These are phyloP conservation scores for Adansonia digitata DNA, from an alignment of 345 rosid genomes.

Conservation along the genomic window DNA sequence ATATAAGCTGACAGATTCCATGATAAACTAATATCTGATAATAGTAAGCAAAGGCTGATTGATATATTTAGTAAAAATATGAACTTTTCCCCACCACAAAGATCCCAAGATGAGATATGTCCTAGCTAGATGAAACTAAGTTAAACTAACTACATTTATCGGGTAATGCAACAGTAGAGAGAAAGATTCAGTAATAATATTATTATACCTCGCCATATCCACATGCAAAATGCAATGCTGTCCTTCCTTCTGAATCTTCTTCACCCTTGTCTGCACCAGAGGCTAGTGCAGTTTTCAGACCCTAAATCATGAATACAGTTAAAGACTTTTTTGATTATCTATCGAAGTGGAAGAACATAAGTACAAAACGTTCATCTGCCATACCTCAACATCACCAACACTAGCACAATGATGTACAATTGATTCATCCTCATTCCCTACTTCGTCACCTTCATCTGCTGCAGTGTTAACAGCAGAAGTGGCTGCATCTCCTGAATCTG, in stretches of 20 bases:
- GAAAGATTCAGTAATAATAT: background rate
- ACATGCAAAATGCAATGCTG: constrained; percentile 97
- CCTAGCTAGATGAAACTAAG: background rate
- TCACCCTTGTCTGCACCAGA: constrained; percentile 93
- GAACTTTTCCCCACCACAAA: background rate
- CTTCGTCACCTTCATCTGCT: constrained; percentile 65
- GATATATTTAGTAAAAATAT: background rate
- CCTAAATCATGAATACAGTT: constrained; percentile 36
- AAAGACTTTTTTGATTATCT: background rate
- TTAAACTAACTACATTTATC: background rate
- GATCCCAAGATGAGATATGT: background rate
- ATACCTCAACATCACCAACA: constrained; percentile 93
- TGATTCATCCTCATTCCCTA: constrained; percentile 78
- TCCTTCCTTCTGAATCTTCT: constrained; percentile 97
- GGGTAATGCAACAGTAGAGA: background rate
- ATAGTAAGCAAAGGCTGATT: background rate
- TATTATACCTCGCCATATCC: constrained; percentile 94
- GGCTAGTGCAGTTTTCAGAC: constrained; percentile 68
- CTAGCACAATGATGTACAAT: constrained; percentile 88
- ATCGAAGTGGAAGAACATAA: background rate
- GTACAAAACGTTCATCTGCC: constrained; percentile 1
- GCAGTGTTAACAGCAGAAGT: constrained; percentile 52
- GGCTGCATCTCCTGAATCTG: constrained; percentile 55
- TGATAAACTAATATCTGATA: background rate
- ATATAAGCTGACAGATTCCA: background rate